Evolutionary conservation across 257 asterid genomes (phyloP).

Genomic region (Solanum okadae): DNA sequence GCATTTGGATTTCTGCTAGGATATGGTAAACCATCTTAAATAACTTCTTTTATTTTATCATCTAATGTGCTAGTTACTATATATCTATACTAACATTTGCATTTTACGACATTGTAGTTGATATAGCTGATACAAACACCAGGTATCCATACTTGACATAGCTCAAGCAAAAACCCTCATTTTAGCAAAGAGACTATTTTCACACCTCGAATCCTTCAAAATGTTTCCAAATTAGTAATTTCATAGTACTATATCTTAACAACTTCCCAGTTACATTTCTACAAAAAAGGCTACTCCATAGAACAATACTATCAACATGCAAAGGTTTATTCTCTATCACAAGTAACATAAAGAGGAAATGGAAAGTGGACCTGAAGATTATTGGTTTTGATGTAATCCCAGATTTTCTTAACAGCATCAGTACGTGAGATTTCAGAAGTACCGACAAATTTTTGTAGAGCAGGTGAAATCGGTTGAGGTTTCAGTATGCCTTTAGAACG

Average conservation of each 20-base stretch:
- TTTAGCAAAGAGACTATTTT: not conserved
- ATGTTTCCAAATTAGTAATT: too few relatives aligned
- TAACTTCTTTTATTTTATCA: not conserved
- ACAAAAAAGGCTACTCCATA: not conserved
- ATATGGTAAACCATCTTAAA: not conserved
- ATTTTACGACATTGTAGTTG: not conserved
- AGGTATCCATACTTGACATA: not conserved
- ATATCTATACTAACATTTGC: not conserved
- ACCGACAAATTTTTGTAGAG: conserved; percentile 19
- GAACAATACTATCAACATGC: not conserved
- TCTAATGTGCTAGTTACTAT: not conserved
- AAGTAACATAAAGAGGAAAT: not conserved
- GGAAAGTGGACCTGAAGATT: conserved; percentile 25
- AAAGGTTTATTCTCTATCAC: not conserved
- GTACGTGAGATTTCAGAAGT: conserved; percentile 14
- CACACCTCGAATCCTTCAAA: not conserved
- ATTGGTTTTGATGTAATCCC: conserved; percentile 27
- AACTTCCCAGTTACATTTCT: not conserved
- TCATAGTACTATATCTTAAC: too few relatives aligned
- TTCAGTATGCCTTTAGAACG: conserved; percentile 4
- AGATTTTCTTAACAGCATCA: conserved; percentile 21
- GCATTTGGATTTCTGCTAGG: not conserved
- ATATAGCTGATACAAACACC: not conserved
- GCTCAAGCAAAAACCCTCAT: not conserved
- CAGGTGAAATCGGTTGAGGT: conserved; percentile 15